Conservation (phyloP, 2,329 filamentous ascomycete genomes). For the Davidsoniella virescens region DNA sequence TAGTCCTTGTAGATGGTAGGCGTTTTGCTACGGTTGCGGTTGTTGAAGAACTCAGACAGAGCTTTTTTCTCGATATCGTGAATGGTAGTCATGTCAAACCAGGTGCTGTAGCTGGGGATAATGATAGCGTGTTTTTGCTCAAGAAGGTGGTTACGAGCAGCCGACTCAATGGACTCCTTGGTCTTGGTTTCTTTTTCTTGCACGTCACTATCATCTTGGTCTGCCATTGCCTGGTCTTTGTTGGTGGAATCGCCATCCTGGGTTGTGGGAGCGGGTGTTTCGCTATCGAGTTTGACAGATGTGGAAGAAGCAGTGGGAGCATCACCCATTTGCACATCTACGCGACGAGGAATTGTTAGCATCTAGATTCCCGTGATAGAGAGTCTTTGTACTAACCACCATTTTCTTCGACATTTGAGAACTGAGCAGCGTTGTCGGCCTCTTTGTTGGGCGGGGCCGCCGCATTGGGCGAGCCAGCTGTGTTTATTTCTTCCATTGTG, state of each 20-base stretch:
- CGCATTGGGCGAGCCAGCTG: not conserved
- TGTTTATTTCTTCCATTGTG: slow-evolving; percentile 8
- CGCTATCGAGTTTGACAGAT: slow-evolving; percentile 43
- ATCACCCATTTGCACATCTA: slow-evolving; percentile 51
- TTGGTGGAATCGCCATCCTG: slow-evolving; percentile 47
- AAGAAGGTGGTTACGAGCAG: slow-evolving; percentile 80
- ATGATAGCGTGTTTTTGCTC: slow-evolving; percentile 92
- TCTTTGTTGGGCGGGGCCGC: not conserved
- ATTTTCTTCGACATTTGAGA: slow-evolving; percentile 8
- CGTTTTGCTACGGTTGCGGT: slow-evolving; percentile 93
- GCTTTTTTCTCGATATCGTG: slow-evolving; percentile 88
- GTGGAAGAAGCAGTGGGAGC: slow-evolving; percentile 26
- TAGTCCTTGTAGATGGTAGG: slow-evolving; percentile 97
- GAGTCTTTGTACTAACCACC: slow-evolving; percentile 7
- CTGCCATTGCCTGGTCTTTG: slow-evolving; percentile 33
- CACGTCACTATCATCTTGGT: slow-evolving; percentile 33
- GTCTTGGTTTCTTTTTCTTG: slow-evolving; percentile 45
- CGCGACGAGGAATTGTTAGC: not conserved
- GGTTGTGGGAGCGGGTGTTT: slow-evolving; percentile 36
- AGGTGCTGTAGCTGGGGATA: slow-evolving; percentile 90
- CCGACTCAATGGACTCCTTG: slow-evolving; percentile 68
- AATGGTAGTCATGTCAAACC: slow-evolving; percentile 96
- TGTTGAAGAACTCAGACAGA: slow-evolving; percentile 96
- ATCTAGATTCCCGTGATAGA: not conserved
- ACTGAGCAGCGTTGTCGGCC: not conserved